Percentiles rank a stretch among this genome's conserved stretches.
phyloP scores from a whole-genome alignment of 106 monocot species.

The Cymbidium sinense region DNA sequence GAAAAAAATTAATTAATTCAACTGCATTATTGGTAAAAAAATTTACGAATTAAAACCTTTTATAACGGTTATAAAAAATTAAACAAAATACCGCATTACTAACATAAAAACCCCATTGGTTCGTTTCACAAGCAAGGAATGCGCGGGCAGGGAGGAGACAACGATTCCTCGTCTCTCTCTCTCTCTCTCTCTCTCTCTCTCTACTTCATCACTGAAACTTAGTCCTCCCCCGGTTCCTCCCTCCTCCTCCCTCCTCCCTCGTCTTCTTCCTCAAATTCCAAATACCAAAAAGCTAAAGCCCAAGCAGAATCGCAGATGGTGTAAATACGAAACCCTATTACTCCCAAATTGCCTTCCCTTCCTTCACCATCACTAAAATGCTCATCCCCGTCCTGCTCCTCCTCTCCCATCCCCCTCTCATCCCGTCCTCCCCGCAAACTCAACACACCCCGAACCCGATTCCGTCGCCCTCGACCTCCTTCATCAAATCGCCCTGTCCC shows the following conservation, averaged over 20 bases:
- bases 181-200: too few species aligned
- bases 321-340: neutral
- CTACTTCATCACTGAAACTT: neutral
- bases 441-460: constrained; percentile 16
- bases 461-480: constrained; percentile 16
- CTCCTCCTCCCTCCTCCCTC: neutral
- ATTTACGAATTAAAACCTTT: too few species aligned
- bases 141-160: constrained; percentile 17
- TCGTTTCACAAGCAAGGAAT: neutral
- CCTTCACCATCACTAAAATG: neutral
- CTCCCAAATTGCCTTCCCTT: neutral
- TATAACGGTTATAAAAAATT: too few species aligned
- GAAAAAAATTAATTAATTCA: too few species aligned
- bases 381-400: neutral
- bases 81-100: too few species aligned
- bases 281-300: neutral
- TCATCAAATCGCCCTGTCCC: constrained; percentile 6
- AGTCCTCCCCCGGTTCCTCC: neutral
- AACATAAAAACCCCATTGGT: neutral
- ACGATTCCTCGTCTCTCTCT: constrained; percentile 14
- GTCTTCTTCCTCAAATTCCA: neutral
- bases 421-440: constrained; percentile 1
- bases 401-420: neutral
- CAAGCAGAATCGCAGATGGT: neutral
- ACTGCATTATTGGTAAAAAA: too few species aligned